These are phyloP conservation scores for Aureobasidium sp. DNA, from an alignment of 2,329 filamentous ascomycete genomes.

Conservation along the genomic window DNA sequence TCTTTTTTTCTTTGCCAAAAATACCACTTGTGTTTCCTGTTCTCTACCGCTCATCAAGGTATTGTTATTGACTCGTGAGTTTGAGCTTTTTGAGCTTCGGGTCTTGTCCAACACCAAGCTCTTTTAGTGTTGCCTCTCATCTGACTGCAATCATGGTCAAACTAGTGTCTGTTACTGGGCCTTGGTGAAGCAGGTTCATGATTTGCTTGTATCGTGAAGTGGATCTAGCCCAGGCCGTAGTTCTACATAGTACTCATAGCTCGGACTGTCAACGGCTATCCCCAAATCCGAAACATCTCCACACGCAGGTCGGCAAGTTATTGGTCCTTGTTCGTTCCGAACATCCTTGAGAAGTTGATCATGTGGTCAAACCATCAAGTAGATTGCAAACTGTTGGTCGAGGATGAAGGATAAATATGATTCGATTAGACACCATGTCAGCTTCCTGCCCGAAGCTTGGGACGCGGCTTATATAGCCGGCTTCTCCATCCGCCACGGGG, in stretches of 20 bases:
- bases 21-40: constrained; percentile 8
- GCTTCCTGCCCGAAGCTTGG: not conserved
- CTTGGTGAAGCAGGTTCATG: too few species aligned
- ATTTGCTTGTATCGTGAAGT: not conserved
- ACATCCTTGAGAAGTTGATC: not conserved
- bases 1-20: constrained; percentile 13
- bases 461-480: not conserved
- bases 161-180: not conserved
- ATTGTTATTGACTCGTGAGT: not conserved
- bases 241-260: not conserved
- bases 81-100: not conserved
- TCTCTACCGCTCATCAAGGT: not conserved
- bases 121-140: not conserved
- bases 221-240: not conserved
- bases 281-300: not conserved
- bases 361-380: too few species aligned
- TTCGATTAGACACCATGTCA: not conserved
- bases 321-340: not conserved
- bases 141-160: not conserved
- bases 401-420: not conserved
- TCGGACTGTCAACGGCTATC: not conserved
- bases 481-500: not conserved
- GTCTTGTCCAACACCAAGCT: not conserved
- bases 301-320: not conserved
- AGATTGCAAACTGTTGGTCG: not conserved